Conservation (phyloP, 371 early-diverging fungal species). For the Apophysomyces elegans region DNA sequence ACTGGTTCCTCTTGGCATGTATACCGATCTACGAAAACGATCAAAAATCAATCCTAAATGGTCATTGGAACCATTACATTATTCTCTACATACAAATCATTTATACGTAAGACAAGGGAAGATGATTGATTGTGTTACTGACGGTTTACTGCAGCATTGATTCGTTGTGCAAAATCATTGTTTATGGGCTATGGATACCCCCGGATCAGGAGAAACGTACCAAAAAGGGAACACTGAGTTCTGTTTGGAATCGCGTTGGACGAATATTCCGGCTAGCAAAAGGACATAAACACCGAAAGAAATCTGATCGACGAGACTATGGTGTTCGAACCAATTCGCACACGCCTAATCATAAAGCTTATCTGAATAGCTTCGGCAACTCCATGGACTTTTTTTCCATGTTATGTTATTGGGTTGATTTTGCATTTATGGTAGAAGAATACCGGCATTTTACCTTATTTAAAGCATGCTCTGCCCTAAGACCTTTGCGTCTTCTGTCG, state of each 20-base stretch:
- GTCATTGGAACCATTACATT: conserved; percentile 56
- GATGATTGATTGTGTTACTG: neutral
- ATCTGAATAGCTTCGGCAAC: conserved; percentile 51
- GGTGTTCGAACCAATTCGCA: conserved; percentile 1
- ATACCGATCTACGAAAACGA: conserved; percentile 47
- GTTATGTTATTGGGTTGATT: conserved; percentile 58
- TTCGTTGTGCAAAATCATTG: conserved; percentile 38
- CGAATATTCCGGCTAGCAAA: neutral
- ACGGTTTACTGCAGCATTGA: conserved; percentile 27
- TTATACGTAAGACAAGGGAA: conserved; percentile 45
- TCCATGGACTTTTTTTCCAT: conserved; percentile 50
- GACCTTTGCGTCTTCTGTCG: conserved; percentile 57
- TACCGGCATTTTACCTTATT: conserved; percentile 55
- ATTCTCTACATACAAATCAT: conserved; percentile 52
- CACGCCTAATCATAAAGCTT: conserved; percentile 38
- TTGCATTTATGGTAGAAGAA: conserved; percentile 48
- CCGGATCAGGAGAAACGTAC: conserved; percentile 11
- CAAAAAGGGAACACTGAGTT: neutral
- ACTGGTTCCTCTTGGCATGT: conserved; percentile 62
- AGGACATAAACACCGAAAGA: neutral
- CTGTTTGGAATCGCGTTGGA: conserved; percentile 1
- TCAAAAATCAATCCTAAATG: conserved; percentile 52
- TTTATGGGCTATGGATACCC: conserved; percentile 54
- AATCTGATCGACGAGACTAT: neutral
- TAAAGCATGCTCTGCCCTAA: conserved; percentile 52